Percentiles rank a stretch among this genome's conserved stretches.
Evolutionary conservation across 2,329 filamentous ascomycete species (phyloP).

Genomic region (Pochonia chlamydosporia): DNA sequence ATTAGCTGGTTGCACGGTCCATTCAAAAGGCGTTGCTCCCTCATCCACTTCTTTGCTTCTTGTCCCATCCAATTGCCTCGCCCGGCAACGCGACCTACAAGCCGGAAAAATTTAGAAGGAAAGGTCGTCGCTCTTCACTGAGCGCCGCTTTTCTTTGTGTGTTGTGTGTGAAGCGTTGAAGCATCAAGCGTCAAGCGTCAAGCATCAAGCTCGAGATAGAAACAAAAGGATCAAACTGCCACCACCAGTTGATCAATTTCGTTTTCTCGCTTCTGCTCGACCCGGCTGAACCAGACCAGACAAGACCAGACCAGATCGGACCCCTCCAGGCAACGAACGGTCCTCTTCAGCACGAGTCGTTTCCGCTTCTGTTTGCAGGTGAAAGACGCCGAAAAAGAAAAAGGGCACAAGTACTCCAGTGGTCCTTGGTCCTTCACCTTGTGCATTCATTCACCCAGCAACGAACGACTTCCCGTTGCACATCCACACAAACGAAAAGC

Average conservation of each 20-base stretch:
- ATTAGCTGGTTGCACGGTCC: conserved; percentile 19
- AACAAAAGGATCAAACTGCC: background rate
- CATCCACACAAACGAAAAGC: conserved; percentile 10
- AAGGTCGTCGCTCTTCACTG: conserved; percentile 11
- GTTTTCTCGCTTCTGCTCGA: background rate
- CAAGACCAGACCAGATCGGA: too few species aligned
- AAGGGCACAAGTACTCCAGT: too few species aligned
- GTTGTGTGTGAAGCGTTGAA: too few species aligned
- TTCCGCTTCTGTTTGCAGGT: conserved; percentile 1
- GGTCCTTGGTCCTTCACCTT: too few species aligned
- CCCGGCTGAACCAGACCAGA: background rate
- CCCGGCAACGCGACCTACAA: conserved; percentile 12
- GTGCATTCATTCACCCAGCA: conserved; percentile 3
- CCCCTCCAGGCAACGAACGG: conserved; percentile 1
- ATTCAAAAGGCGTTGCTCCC: conserved; percentile 37
- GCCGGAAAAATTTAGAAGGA: conserved; percentile 4
- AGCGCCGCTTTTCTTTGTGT: conserved; percentile 9
- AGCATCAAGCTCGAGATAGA: conserved; percentile 9
- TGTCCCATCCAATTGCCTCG: conserved; percentile 24
- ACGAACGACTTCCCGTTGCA: background rate
- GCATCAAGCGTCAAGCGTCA: too few species aligned
- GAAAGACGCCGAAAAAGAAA: background rate
- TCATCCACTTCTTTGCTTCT: conserved; percentile 22
- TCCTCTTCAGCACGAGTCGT: background rate
- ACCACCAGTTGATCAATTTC: too few species aligned